Base-by-base conservation (phyloP, 805 yeast species). In the Metschnikowia gruessii region DNA sequence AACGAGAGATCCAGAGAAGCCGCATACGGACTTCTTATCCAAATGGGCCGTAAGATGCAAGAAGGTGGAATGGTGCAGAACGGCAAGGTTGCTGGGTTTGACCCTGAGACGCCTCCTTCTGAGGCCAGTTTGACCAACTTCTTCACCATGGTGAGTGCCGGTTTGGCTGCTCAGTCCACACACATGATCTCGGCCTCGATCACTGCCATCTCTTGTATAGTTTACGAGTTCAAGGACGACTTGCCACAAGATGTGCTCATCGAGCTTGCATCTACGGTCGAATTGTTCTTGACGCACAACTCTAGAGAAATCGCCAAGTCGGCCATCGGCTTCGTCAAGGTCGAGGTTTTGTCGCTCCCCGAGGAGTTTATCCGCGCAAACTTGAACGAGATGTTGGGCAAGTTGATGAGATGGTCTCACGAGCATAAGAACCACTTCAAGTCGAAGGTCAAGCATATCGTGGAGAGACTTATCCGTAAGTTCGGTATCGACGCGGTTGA, bases 391-490 rank as follows among this genome's bases (percentile, higher is more conserved):
- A 68, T 94, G 42, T 70, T 94, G 44, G 73, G 78, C 21, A 85
- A 87, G 57, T 76, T 94, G 59, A 74, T 94, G 79, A 81, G 82
- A 51, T 91, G 97, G 94, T 88, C 97, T 35, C 94, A 89, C 64
- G 97, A 91, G 63, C 97, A 92, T 67, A 88, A 89, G 60, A 95
- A 95, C 40, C 96, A 90, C 62, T 94, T 94, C 77, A 90, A 88
- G 64, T 80, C 91, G 12, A 92, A 88, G 66, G 92, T 94, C 31
- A 88, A 89, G 70, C 97, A 94, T 61, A 85, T 94, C 45, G 74
- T 94, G 52, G 99, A 94, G 74, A 80, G 98, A 58, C 72, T 94
- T 59, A 80, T 92, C 45, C 81, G 99, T 63, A 83, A 90, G 62
- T 89, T 88, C 62, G 97, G 98, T n/a, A 77, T 80, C 51, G 97